These are phyloP conservation scores for Neckera pumila DNA, from an alignment of 225 moss, liverwort and hornwort species.

Conservation along the genomic window DNA sequence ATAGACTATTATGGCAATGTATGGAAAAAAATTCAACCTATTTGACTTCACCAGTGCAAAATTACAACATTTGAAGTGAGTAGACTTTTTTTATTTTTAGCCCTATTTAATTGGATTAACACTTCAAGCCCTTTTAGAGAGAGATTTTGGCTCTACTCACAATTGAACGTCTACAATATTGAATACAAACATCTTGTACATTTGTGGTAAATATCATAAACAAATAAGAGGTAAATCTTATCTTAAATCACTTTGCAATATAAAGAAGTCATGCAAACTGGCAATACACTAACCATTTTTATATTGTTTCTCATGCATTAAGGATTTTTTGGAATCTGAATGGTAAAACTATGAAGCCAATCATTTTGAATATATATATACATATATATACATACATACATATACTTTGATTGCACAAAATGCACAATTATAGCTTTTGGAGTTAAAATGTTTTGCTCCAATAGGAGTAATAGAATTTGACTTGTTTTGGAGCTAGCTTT, in stretches of 20 bases:
- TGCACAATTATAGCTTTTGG: not conserved
- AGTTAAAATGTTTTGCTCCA: not conserved
- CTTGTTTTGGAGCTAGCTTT: not conserved
- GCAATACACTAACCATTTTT: not conserved
- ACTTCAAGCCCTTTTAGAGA: not conserved
- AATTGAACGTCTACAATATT: not conserved
- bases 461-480: not conserved
- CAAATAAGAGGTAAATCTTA: not conserved
- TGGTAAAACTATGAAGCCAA: not conserved
- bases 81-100: not conserved
- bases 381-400: no score
- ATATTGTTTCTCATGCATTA: not conserved
- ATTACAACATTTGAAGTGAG: not conserved
- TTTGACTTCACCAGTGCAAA: accelerated
- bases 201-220: not conserved
- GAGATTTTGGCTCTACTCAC: not conserved
- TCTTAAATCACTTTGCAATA: not conserved
- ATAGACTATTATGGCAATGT: no score
- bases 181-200: not conserved
- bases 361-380: not conserved
- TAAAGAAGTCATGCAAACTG: accelerated
- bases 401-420: accelerated
- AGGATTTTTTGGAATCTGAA: not conserved
- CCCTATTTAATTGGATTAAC: accelerated
- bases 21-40: not conserved